Evolutionary conservation across 305 asterid species (phyloP).

Genomic region (Solanum hybrid): DNA sequence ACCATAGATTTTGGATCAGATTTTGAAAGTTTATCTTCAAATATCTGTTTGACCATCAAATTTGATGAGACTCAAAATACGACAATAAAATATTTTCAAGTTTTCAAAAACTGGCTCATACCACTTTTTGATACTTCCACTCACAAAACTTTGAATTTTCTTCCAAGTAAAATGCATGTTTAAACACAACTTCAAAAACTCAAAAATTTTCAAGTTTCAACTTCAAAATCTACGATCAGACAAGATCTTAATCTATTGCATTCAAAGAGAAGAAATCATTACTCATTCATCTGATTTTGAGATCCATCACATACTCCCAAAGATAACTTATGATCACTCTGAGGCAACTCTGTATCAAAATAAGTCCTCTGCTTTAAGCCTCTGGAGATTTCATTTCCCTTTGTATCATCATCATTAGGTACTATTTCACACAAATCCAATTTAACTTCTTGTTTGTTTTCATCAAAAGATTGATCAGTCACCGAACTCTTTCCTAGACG

Average conservation of each 20-base stretch:
- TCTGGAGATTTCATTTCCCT: neutral
- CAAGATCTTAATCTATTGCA: neutral
- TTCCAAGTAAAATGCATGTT: neutral
- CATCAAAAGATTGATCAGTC: slow-evolving; percentile 30
- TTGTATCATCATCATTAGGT: neutral
- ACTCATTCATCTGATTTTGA: slow-evolving; percentile 55
- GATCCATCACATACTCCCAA: slow-evolving; percentile 36
- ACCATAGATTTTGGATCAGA: neutral
- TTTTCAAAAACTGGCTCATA: neutral
- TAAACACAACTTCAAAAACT: neutral
- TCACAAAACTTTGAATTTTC: no score
- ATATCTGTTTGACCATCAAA: neutral
- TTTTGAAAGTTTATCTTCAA: neutral
- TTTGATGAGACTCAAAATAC: neutral
- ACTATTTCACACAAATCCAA: neutral
- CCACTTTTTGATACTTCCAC: neutral
- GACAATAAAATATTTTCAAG: neutral
- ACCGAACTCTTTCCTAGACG: slow-evolving; percentile 72
- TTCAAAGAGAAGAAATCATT: slow-evolving; percentile 15
- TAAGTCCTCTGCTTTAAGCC: neutral
- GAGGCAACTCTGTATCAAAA: slow-evolving; percentile 30
- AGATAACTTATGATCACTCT: slow-evolving; percentile 16
- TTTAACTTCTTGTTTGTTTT: slow-evolving; percentile 44
- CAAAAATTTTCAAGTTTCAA: neutral
- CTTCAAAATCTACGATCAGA: neutral